phyloP scores from a whole-genome alignment of 306 rosid species.

The Dicorynia guianensis region DNA sequence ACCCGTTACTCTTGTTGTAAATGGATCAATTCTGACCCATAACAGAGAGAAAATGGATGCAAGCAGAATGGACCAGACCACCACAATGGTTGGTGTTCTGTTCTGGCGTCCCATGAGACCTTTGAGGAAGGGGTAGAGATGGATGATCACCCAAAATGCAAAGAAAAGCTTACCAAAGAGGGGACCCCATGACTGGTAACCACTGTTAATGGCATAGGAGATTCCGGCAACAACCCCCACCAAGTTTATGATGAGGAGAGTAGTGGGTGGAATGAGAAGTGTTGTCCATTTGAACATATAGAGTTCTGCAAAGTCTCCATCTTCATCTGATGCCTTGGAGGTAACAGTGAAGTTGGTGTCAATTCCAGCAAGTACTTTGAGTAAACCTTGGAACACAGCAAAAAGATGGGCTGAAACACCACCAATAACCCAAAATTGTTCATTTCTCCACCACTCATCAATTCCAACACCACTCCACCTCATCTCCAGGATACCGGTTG shows the following conservation, averaged over 20 bases:
- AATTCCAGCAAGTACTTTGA: slow-evolving; percentile 92
- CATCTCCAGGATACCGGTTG: slow-evolving; percentile 97
- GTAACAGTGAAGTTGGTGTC: slow-evolving; percentile 99
- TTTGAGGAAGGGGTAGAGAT: slow-evolving; percentile 95
- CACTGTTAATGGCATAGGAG: slow-evolving; percentile 90
- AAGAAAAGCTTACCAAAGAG: slow-evolving; percentile 96
- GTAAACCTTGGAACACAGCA: slow-evolving; percentile 93
- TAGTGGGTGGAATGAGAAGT: slow-evolving; percentile 93
- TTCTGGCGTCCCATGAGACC: slow-evolving; percentile 99
- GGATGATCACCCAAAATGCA: slow-evolving; percentile 97
- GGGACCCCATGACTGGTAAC: slow-evolving; percentile 99
- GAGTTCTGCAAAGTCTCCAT: slow-evolving; percentile 84
- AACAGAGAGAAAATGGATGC: slow-evolving; percentile 94
- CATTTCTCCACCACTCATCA: slow-evolving; percentile 99
- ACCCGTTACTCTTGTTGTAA: slow-evolving; percentile 86
- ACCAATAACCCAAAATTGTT: slow-evolving; percentile 98
- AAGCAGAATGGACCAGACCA: slow-evolving; percentile 90
- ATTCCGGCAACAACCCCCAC: slow-evolving; percentile 95
- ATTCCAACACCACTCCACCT: slow-evolving; percentile 99
- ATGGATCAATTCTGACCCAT: slow-evolving; percentile 92
- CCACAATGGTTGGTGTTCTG: slow-evolving; percentile 90
- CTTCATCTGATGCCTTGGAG: slow-evolving; percentile 96
- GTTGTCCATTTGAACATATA: slow-evolving; percentile 98
- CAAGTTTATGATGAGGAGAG: slow-evolving; percentile 88
- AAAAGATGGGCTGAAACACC: slow-evolving; percentile 95